Evolutionary conservation across 257 asterid species (phyloP).

Genomic region (Penstemon eatonii): DNA sequence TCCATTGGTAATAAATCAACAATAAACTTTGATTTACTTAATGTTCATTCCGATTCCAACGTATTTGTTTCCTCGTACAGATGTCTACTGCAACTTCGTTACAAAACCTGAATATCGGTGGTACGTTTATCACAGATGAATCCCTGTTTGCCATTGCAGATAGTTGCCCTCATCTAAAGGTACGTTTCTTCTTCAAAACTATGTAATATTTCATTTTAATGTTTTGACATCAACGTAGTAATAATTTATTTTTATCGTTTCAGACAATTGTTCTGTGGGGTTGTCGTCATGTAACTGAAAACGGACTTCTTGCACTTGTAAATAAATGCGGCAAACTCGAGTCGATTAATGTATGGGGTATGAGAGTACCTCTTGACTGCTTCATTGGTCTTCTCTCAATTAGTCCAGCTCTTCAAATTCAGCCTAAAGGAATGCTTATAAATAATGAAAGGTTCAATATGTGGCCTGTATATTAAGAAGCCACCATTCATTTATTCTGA

Average conservation of each 20-base stretch:
- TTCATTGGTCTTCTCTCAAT: conserved; percentile 61
- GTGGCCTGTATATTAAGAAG: conserved; percentile 50
- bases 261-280: conserved; percentile 90
- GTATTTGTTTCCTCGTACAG: conserved; percentile 33
- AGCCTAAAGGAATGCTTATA: conserved; percentile 53
- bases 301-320: conserved; percentile 75
- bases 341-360: conserved; percentile 88
- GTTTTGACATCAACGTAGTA: not conserved
- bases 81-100: conserved; percentile 68
- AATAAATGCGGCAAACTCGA: conserved; percentile 67
- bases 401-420: conserved; percentile 79
- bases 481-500: not conserved
- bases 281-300: conserved; percentile 80
- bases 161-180: conserved; percentile 78
- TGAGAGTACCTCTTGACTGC: conserved; percentile 72
- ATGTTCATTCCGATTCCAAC: too few species aligned
- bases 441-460: conserved; percentile 36
- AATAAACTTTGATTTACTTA: not conserved
- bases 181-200: conserved; percentile 19
- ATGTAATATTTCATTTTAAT: not conserved
- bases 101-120: conserved; percentile 83
- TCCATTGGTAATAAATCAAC: conserved; percentile 5
- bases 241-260: not conserved
- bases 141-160: conserved; percentile 74
- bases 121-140: conserved; percentile 77